Evolutionary conservation across 768 basidiomycete genomes (phyloP).

Genomic region (Tricholoma sp.): DNA sequence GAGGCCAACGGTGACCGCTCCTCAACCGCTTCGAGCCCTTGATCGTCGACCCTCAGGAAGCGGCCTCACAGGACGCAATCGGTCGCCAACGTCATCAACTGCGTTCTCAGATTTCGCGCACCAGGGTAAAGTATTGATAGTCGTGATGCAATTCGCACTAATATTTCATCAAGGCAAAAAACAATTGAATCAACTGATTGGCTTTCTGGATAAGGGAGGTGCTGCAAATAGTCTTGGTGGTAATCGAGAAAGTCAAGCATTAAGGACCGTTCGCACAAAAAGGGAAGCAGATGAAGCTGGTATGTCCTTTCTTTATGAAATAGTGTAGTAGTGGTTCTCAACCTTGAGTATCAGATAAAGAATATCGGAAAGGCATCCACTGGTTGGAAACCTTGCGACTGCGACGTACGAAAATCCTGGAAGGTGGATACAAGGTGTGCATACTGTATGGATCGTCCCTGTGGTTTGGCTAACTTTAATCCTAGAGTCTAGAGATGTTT

Average conservation of each 20-base stretch:
- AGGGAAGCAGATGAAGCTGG: constrained; percentile 91
- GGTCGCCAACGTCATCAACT: constrained; percentile 71
- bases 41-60: constrained; percentile 69
- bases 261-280: constrained; percentile 77
- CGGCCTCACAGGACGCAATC: constrained; percentile 47
- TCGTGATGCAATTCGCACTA: constrained; percentile 2
- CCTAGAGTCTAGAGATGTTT: constrained; percentile 77
- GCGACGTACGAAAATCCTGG: constrained; percentile 73
- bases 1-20: constrained; percentile 56
- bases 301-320: constrained; percentile 23
- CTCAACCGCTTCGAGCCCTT: constrained; percentile 70
- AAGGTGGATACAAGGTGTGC: constrained; percentile 73
- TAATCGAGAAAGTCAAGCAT: constrained; percentile 57
- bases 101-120: constrained; percentile 85
- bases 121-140: constrained; percentile 47
- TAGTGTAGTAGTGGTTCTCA: constrained; percentile 4
- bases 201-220: constrained; percentile 75
- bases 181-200: constrained; percentile 81
- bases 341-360: constrained; percentile 54
- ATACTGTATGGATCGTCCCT: not conserved
- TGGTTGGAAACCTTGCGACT: constrained; percentile 90
- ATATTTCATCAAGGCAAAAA: constrained; percentile 56
- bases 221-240: constrained; percentile 56
- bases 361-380: constrained; percentile 85
- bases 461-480: not conserved